A percentile compares a stretch with the other conserved stretches of the same genome.
Conservation (phyloP, 129 eudicot species). For the Chrysanthemum seticuspe region DNA sequence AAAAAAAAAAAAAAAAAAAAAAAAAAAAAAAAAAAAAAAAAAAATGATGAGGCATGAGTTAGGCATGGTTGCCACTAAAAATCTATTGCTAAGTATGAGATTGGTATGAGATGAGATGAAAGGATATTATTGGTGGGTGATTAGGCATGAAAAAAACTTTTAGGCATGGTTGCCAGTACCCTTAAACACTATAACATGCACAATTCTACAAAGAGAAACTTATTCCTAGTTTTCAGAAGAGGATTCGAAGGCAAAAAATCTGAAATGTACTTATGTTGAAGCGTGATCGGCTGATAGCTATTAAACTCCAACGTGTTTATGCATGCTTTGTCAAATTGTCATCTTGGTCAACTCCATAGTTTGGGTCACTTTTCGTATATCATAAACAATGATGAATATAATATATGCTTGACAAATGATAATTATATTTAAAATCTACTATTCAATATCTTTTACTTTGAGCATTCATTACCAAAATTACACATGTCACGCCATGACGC, state of each 20-base stretch:
- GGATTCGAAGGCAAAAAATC: neutral
- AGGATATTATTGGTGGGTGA: too few species aligned
- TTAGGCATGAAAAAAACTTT: too few species aligned
- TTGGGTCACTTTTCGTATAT: neutral
- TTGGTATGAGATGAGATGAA: too few species aligned
- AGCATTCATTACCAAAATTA: neutral
- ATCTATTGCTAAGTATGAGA: too few species aligned
- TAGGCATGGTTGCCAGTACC: too few species aligned
- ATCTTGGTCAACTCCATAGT: conserved; percentile 6
- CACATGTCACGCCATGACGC: conserved; percentile 17
- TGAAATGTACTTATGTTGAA: neutral
- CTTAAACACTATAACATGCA: too few species aligned
- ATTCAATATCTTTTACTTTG: neutral
- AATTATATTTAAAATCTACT: neutral
- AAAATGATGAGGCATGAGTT: too few species aligned
- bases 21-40: too few species aligned
- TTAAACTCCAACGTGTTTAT: neutral
- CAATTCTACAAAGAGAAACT: too few species aligned
- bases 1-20: too few species aligned
- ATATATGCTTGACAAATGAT: conserved; percentile 10
- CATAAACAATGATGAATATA: neutral
- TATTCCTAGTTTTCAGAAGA: too few species aligned
- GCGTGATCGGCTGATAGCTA: neutral
- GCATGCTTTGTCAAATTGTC: conserved; percentile 1
- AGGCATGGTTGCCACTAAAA: too few species aligned